phyloP scores from a whole-genome alignment of 2,329 filamentous ascomycete species.

The Aspergillus udagawae region DNA sequence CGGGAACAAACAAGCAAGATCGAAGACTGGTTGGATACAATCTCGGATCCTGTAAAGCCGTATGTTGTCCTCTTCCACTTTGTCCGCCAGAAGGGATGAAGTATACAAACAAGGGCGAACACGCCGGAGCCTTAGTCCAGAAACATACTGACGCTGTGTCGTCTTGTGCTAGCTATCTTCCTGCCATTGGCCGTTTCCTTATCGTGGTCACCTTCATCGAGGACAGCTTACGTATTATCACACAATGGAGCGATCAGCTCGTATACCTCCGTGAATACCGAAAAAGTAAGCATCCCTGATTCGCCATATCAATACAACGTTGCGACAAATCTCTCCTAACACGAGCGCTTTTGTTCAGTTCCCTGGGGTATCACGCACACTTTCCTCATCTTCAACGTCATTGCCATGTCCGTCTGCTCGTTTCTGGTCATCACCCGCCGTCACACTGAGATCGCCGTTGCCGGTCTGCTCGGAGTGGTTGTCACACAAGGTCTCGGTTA shows the following conservation, averaged over 20 bases:
- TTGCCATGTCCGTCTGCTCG: slow-evolving; percentile 82
- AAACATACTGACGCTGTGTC: slow-evolving; percentile 26
- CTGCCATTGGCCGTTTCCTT: slow-evolving; percentile 91
- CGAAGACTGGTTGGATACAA: slow-evolving; percentile 82
- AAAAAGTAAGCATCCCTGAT: slow-evolving; percentile 63
- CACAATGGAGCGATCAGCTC: slow-evolving; percentile 95
- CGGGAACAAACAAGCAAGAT: slow-evolving; percentile 97
- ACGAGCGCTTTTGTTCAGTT: slow-evolving; percentile 53
- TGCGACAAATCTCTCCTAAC: slow-evolving; percentile 16
- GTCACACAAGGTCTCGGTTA: slow-evolving; percentile 93
- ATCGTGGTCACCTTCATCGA: slow-evolving; percentile 99
- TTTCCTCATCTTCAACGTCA: slow-evolving; percentile 85
- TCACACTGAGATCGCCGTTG: slow-evolving; percentile 88
- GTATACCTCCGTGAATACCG: slow-evolving; percentile 89
- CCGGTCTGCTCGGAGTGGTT: slow-evolving; percentile 84
- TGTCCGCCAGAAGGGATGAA: neutral
- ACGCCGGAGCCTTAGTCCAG: neutral
- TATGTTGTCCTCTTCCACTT: slow-evolving; percentile 52
- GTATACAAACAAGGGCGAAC: slow-evolving; percentile 14
- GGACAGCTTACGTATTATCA: slow-evolving; percentile 91
- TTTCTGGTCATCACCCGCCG: slow-evolving; percentile 84
- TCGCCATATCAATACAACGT: neutral
- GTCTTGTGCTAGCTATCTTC: slow-evolving; percentile 66
- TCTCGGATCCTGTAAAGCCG: slow-evolving; percentile 92
- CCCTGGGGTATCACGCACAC: slow-evolving; percentile 82